Evolutionary conservation across 441 rosid genomes (phyloP).

Genomic region (Aleurites moluccanus): DNA sequence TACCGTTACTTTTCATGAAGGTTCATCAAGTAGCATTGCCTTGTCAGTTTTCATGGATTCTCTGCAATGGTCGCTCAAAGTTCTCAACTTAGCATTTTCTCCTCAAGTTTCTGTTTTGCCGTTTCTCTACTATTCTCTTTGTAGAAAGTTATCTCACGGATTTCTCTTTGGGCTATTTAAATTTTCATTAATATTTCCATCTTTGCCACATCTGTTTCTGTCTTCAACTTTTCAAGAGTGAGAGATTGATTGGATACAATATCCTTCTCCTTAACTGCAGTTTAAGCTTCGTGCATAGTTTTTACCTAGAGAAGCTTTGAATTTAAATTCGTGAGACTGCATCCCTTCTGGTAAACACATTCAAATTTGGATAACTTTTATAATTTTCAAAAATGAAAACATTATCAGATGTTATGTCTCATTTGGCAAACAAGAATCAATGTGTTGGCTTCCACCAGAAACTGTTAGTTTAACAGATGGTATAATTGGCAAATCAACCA

Average conservation of each 20-base stretch:
- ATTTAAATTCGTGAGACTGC: conserved; percentile 24
- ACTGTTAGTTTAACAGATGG: too few species aligned
- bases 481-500: conserved; percentile 14
- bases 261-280: conserved; percentile 54
- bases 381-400: not conserved
- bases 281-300: conserved; percentile 48
- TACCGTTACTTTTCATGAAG: conserved; percentile 37
- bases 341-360: conserved; percentile 23
- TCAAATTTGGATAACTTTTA: not conserved
- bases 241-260: conserved; percentile 46
- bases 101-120: conserved; percentile 44
- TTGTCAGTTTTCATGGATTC: conserved; percentile 37
- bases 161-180: conserved; percentile 44
- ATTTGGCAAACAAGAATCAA: conserved; percentile 20
- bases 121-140: conserved; percentile 42
- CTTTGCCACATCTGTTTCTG: conserved; percentile 57
- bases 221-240: conserved; percentile 56
- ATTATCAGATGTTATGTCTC: conserved; percentile 5
- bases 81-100: conserved; percentile 30
- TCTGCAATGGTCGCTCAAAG: conserved; percentile 20
- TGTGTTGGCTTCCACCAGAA: too few species aligned
- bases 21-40: conserved; percentile 45
- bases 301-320: conserved; percentile 73
- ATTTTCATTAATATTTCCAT: conserved; percentile 60
- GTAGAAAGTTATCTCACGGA: conserved; percentile 48